A percentile compares a stretch with the other conserved stretches of the same genome.
These are phyloP conservation scores for Talaromyces sp. DNA, from an alignment of 2,329 filamentous ascomycete species.

Conservation along the genomic window DNA sequence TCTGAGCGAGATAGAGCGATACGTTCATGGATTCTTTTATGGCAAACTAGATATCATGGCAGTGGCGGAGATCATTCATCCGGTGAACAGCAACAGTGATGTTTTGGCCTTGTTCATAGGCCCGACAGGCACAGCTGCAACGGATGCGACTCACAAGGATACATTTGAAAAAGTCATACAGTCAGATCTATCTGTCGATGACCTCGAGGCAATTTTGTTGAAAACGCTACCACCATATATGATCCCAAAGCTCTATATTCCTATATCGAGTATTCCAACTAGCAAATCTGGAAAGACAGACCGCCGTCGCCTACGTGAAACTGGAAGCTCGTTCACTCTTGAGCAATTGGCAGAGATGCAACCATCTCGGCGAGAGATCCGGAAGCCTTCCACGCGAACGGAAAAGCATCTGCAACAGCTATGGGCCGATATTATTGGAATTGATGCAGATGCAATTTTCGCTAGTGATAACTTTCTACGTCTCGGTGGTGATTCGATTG, in stretches of 20 bases:
- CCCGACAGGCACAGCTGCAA: background rate
- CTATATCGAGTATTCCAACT: background rate
- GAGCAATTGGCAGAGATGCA: conserved; percentile 21
- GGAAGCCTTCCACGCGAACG: conserved; percentile 9
- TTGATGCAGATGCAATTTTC: conserved; percentile 21
- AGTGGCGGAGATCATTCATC: background rate
- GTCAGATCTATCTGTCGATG: background rate
- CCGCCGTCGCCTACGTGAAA: conserved; percentile 2
- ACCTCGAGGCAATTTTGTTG: background rate
- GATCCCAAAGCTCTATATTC: conserved; percentile 9
- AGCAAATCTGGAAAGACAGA: conserved; percentile 13
- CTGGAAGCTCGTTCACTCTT: background rate
- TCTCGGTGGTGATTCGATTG: conserved; percentile 26
- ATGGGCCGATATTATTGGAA: conserved; percentile 24
- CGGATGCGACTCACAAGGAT: background rate
- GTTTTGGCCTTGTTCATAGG: conserved; percentile 2
- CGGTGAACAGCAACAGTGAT: background rate
- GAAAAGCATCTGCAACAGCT: conserved; percentile 21
- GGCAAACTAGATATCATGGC: background rate
- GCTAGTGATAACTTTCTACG: conserved; percentile 29
- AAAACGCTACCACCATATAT: conserved; percentile 18
- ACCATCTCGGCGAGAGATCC: background rate
- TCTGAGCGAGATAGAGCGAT: conserved; percentile 43
- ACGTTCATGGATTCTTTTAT: background rate
- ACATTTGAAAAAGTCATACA: background rate